Base-by-base conservation (phyloP, 306 rosid genomes). In the Sindora glabra region DNA sequence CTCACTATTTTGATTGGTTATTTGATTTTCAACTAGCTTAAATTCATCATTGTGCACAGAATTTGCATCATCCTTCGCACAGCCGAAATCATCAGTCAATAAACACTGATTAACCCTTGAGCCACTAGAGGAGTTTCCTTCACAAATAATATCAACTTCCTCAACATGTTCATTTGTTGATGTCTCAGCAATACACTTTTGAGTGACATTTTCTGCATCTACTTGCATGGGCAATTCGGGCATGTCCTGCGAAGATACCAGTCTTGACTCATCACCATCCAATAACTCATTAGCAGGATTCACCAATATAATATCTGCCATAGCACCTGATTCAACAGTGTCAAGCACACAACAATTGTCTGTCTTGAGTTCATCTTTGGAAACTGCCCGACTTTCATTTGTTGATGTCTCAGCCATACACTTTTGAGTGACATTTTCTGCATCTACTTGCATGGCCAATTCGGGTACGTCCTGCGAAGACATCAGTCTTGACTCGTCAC, bases 261-360 rank as follows among this genome's bases (percentile, higher is more conserved):
- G 53, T 38, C 45, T 66, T 48, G 52, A 62, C 48, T 34, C 41
- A 23, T 32, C 48, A 56, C 52, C 48, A 29, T 53, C 52, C 57
- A 62, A 74, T 70, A 65, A 36, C 61, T 67, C 61, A 32, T 52
- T 16, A 17, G 76, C 51, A 56, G 70, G 48, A 68, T 57, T 71
- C n/a, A 41, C 69, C 48, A 63, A 27, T 13, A 51, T 17, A 34
- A 10, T 21, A 30, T 49, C 49, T 24, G 36, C 56, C 45, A n/a
- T 16, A 22, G 52, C 58, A 55, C 58, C 67, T 10, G 60, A 71
- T 48, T 68, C 75, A 77, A 33, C 39, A 30, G 21, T 6, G 27
- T 4, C 68, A 30, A 69, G 81, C 47, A 14, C 4, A 11, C 38
- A 46, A 49, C 53, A 41, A 56, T 32, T 59, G 1, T 40, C 48